Evolutionary conservation across 495 filamentous ascomycete genomes (phyloP).

Genomic region (Mytilinidion resinicola): DNA sequence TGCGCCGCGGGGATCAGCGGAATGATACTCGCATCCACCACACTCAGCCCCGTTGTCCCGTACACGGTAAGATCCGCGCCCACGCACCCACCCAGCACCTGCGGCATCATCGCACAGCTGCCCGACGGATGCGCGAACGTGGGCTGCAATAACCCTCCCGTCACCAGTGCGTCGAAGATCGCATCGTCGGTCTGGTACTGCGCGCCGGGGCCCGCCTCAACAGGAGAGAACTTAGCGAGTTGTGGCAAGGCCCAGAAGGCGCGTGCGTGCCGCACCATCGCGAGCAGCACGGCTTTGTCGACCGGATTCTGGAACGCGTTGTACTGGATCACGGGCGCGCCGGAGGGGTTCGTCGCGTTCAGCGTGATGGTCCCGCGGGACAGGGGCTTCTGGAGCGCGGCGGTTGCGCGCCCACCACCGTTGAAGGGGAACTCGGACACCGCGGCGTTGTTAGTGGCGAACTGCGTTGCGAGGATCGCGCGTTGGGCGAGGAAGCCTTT

Average conservation of each 20-base stretch:
- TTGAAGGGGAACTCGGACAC: conserved; percentile 7
- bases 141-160: neutral
- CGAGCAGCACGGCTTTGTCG: conserved; percentile 7
- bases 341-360: conserved; percentile 14
- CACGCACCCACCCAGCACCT: neutral
- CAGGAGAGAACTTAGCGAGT: conserved; percentile 6
- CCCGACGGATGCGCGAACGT: neutral
- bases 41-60: neutral
- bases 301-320: conserved; percentile 16
- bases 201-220: conserved; percentile 15
- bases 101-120: neutral
- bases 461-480: conserved; percentile 3
- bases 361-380: conserved; percentile 22
- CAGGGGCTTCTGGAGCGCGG: conserved; percentile 5
- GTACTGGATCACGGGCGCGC: conserved; percentile 15
- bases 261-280: conserved; percentile 1
- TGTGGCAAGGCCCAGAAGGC: conserved; percentile 1
- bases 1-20: neutral
- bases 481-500: conserved; percentile 4
- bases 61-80: conserved; percentile 5
- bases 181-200: conserved; percentile 16
- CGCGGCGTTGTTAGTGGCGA: conserved; percentile 1
- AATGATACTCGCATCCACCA: neutral
- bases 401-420: neutral
- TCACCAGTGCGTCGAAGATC: neutral